Evolutionary conservation across 768 basidiomycete genomes (phyloP), one percentile per base, ranked within the genome.

Genomic region (Mycena polygramma): DNA sequence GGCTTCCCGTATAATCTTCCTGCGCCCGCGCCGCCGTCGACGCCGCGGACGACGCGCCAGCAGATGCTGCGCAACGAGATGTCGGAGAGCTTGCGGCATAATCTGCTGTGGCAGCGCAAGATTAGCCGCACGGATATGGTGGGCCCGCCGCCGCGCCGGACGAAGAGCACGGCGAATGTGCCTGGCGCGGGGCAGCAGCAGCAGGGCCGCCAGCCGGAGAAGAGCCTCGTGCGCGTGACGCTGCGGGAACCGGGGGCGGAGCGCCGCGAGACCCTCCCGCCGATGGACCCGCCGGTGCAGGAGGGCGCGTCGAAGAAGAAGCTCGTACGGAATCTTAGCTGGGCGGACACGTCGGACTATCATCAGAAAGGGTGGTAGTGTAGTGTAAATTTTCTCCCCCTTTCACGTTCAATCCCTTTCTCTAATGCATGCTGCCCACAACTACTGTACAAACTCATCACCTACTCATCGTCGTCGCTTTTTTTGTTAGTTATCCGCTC

Each of bases 1-100:
- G 85, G 84, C 10, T 87, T 86, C 77, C 91, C 93, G 8, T 93
- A 94, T 80, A 92, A 93, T 75, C 86, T 95, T 30, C 94, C 94
- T 0, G 84, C 87, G 4, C 82, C 88, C 39, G 81, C 85, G 0
- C 82, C 88, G 20, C 93, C 94, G 3, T 91, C 92, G 73, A 94
- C 94, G 0, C 96, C 96, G 0, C 90, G 93, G 43, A 95, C 96
- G 51, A 96, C 94, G 4, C 87, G 96, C 3, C 85, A 94, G 58
- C 86, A 88, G 73, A 97, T 97, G 94, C 84, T 97, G 54, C 85
- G 90, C 64, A 92, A 91, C 6, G 96, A 97, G 80, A 83, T 97
- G 77, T 92, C 92, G 39, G 96, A 97, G 80, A 92, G 91, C 68
- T 81, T 97, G 71, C 85, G 96, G 24, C 84, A 92, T 54, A 93